A percentile compares a stretch with the other conserved stretches of the same genome.
Conservation (phyloP, 2,329 filamentous ascomycete species). For the Incumbomyces lentus region DNA sequence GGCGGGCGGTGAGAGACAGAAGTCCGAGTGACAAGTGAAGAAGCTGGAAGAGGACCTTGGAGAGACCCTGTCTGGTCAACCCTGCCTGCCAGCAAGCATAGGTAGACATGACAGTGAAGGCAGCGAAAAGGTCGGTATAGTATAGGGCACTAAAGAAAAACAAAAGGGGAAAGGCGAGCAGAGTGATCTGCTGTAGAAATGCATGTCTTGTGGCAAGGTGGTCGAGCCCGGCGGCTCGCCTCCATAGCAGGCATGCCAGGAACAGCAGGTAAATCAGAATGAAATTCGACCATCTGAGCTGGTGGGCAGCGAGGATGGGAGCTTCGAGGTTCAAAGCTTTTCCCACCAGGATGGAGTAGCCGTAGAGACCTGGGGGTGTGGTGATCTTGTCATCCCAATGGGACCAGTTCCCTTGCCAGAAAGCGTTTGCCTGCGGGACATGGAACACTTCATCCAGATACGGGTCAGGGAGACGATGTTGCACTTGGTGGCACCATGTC, state of each 20-base stretch:
- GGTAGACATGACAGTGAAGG: slow-evolving; percentile 59
- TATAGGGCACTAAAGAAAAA: slow-evolving; percentile 96
- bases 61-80: slow-evolving; percentile 10
- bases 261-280: slow-evolving; percentile 16
- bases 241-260: slow-evolving; percentile 14
- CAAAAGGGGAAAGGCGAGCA: slow-evolving; percentile 74
- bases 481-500: slow-evolving; percentile 36
- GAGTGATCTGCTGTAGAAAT: slow-evolving; percentile 24
- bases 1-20: slow-evolving; percentile 63
- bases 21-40: slow-evolving; percentile 48
- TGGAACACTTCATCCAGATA: slow-evolving; percentile 52
- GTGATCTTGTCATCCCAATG: slow-evolving; percentile 97
- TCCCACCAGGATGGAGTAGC: slow-evolving; percentile 36
- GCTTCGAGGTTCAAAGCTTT: background rate
- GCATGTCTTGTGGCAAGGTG: slow-evolving; percentile 49
- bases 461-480: slow-evolving; percentile 42
- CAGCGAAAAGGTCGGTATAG: slow-evolving; percentile 85
- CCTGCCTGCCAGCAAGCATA: slow-evolving; percentile 43
- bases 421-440: slow-evolving; percentile 80
- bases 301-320: background rate
- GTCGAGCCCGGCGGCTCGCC: slow-evolving; percentile 16
- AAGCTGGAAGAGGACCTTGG: slow-evolving; percentile 18
- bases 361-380: slow-evolving; percentile 77
- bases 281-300: slow-evolving; percentile 13
- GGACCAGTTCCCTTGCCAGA: slow-evolving; percentile 62